Evolutionary conservation across 805 yeast species (phyloP).

Genomic region (Blastobotrys terrestris): DNA sequence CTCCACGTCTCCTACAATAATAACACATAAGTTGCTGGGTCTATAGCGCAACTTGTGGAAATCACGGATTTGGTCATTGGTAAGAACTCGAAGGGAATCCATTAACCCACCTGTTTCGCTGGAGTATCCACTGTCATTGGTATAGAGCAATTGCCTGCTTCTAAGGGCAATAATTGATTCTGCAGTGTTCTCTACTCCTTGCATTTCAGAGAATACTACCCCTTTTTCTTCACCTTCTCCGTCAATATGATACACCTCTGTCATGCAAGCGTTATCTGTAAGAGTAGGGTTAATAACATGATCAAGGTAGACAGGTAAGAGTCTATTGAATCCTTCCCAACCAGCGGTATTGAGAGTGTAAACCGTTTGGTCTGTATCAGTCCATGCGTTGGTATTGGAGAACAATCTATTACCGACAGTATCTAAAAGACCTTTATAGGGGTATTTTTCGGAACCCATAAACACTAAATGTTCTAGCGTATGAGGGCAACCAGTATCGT

Average conservation of each 20-base stretch:
- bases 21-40: constrained; percentile 76
- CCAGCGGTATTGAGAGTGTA: constrained; percentile 91
- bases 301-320: constrained; percentile 85
- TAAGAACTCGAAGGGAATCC: constrained; percentile 63
- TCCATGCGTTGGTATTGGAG: constrained; percentile 94
- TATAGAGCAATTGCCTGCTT: constrained; percentile 29
- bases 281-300: constrained; percentile 80
- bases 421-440: constrained; percentile 88
- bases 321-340: constrained; percentile 83
- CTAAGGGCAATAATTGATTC: constrained; percentile 59
- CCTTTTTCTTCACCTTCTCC: constrained; percentile 90
- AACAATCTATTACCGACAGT: constrained; percentile 76
- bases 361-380: constrained; percentile 91
- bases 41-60: constrained; percentile 71
- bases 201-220: constrained; percentile 97
- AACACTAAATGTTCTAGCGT: constrained; percentile 91
- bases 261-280: constrained; percentile 82
- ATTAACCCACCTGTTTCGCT: constrained; percentile 93
- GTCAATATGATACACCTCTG: constrained; percentile 94
- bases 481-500: constrained; percentile 91
- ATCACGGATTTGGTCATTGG: constrained; percentile 64
- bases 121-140: constrained; percentile 69
- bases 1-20: constrained; percentile 81
- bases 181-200: constrained; percentile 76
- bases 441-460: constrained; percentile 86